Base-by-base conservation (phyloP, 2,329 filamentous ascomycete genomes). In the Lanzia echinophila region DNA sequence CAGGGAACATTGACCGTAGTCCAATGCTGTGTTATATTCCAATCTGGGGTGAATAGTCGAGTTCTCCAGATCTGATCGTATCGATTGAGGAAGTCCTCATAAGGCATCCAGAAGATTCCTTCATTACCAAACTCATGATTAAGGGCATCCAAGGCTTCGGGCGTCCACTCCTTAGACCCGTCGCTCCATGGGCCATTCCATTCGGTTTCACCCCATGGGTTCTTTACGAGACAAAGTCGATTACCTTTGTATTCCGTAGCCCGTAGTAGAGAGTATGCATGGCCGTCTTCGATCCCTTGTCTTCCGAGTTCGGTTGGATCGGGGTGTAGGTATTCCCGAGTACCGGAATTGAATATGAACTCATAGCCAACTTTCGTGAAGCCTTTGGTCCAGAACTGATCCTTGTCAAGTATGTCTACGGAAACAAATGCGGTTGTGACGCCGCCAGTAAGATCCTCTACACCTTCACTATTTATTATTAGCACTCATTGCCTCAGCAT, bases 361-460 rank as follows among this genome's bases (percentile, higher is more conserved):
- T 89, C 84, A 52, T 89, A 73, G 66, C 95, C 94, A 55, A 90
- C 88, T 58, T 86, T 83, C 69, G 84, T 81, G 22, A 95, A 77
- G 66, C 94, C 87, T 36, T 92, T 83, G 1, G 78, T 81, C 90
- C 90, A 95, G 67, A 95, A 95, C 20, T 82, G 79, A 48, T 95
- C 84, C 55, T 86, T 86, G 65, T 94, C 84, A 3, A 90, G 75
- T 34, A 90, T 87, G 62, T 89, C 85, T 0, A 81, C 81, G 1
- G 82, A 80, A 43, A 86, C 78, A 11, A 90, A 70, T 64, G 87
- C 82, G 0, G 82, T 84, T 0, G 84, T 87, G 12, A 89, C 83
- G 24, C 86, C 86, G 2, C 86, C 86, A 13, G 78, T 82, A 11
- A 85, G 71, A 67, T 87, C 78, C 61, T 78, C 79, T 2, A 82